phyloP scores from a whole-genome alignment of 202 grass and related monocot genomes.

The Hordeum pubiflorum region DNA sequence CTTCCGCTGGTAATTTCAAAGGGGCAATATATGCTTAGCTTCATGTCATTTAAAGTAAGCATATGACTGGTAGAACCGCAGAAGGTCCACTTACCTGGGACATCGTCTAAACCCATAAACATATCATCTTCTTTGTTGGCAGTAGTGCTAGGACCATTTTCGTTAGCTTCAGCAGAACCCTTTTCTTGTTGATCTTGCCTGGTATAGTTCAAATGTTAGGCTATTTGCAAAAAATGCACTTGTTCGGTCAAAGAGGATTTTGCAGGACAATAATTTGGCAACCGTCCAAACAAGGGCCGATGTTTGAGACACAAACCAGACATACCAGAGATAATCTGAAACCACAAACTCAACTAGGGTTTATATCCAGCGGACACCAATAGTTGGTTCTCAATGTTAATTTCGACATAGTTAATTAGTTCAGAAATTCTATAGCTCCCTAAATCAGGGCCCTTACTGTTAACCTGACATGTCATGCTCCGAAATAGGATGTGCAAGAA shows the following conservation, averaged over 20 bases:
- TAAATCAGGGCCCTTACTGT: not conserved
- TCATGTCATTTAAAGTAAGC: constrained; percentile 21
- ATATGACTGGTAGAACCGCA: not conserved
- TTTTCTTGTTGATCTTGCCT: constrained; percentile 82
- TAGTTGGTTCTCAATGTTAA: not conserved
- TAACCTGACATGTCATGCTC: not conserved
- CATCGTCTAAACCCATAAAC: constrained; percentile 81
- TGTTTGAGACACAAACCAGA: not conserved
- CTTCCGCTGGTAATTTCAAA: constrained; percentile 49
- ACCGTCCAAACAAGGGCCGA: not conserved
- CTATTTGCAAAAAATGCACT: constrained; percentile 14
- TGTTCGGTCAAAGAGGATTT: not conserved
- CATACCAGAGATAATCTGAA: not conserved
- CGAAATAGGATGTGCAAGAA: not conserved
- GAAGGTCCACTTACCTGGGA: constrained; percentile 53
- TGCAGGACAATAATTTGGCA: not conserved
- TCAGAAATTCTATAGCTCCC: not conserved
- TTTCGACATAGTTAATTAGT: not conserved
- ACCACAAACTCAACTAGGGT: not conserved
- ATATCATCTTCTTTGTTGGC: constrained; percentile 54
- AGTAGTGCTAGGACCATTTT: constrained; percentile 38
- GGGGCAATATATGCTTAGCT: constrained; percentile 10
- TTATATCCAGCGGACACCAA: not conserved
- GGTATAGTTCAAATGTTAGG: constrained; percentile 30
- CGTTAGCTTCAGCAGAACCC: constrained; percentile 39